Percentiles rank a stretch among this genome's conserved stretches.
These are phyloP conservation scores for Globisporangium paroecandrum DNA, from an alignment of 352 stramenopile species.

Conservation along the genomic window DNA sequence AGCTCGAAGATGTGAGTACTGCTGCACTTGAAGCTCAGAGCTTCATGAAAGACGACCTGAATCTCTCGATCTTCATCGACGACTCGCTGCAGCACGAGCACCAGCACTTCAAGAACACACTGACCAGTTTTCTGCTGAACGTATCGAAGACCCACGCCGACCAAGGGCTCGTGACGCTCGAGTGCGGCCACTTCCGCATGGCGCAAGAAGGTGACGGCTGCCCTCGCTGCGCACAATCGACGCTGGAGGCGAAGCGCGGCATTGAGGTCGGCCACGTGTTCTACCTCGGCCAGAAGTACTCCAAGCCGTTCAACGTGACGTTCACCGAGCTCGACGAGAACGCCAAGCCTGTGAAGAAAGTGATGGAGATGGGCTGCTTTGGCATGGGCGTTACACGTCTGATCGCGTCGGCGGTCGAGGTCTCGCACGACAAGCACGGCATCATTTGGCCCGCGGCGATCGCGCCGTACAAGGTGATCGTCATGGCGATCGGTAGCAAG, in stretches of 20 bases:
- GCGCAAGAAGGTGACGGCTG: conserved; percentile 68
- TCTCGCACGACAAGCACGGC: conserved; percentile 66
- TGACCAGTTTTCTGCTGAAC: background rate
- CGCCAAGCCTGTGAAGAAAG: conserved; percentile 33
- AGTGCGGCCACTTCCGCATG: conserved; percentile 58
- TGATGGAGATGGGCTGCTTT: conserved; percentile 88
- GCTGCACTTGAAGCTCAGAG: conserved; percentile 17
- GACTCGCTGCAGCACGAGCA: conserved; percentile 36
- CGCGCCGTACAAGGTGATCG: conserved; percentile 74
- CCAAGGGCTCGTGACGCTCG: conserved; percentile 12
- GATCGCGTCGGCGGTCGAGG: conserved; percentile 78
- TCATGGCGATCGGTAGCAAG: conserved; percentile 74
- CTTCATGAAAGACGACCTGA: conserved; percentile 16
- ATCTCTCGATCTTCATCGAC: conserved; percentile 63
- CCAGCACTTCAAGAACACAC: background rate
- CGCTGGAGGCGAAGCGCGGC: conserved; percentile 67
- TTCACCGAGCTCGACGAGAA: conserved; percentile 38
- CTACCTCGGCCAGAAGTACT: conserved; percentile 89
- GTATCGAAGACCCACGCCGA: background rate
- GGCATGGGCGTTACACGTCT: conserved; percentile 83
- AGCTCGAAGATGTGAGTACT: conserved; percentile 38
- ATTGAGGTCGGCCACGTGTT: conserved; percentile 90
- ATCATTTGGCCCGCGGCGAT: conserved; percentile 83
- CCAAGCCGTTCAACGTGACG: conserved; percentile 68
- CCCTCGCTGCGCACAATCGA: conserved; percentile 39